Evolutionary conservation across 108 stramenopile species (phyloP), one percentile per base, ranked within the genome.

Genomic region (Tribonema minus): DNA sequence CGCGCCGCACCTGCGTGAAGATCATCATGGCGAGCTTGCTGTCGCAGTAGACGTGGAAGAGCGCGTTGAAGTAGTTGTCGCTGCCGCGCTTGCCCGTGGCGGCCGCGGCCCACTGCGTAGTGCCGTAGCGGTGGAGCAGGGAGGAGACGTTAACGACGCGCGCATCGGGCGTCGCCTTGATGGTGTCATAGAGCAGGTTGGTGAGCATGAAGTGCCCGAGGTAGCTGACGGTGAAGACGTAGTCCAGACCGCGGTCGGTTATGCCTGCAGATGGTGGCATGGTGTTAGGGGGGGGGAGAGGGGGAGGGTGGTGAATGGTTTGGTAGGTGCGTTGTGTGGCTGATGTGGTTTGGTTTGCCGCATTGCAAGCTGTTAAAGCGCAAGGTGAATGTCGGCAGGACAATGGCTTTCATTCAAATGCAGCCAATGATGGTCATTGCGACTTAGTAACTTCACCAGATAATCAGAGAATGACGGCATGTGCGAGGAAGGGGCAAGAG

Each of bases 241-340:
- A 90, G 84, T 95, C 93, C 83, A 92, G 93, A n/a, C 93, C 93
- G 85, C 93, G 92, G 74, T 95, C 92, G 31, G 92, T 95, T 6
- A 9, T 25, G 12, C 61, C 61, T 54, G 46, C 46, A 54, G 46
- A 20, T 54, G 9, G 20, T 20, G 20, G 46, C 46, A 54, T 9
- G 9, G 20, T 20, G 46, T 9, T 54, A 54, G 46, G n/a, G 67
- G 26, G 39, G 15, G 20, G 15, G 46, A 54, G 20, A 54, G 9
- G 15, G 20, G 46, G 9, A 54, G 9, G 46, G 9, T 54, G 20
- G 20, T 9, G 9, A 20, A 9, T 54, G 9, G 20, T 54, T 15
- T 54, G 46, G n/a, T n/a, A 54, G 46, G 46, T 54, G 46, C 46
- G 9, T 9, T 15, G 46, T 54, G 46, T 54, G 46, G 46, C 15